These are phyloP conservation scores for Physcomitrellopsis africana DNA, from an alignment of 225 moss, liverwort and hornwort genomes.

Conservation along the genomic window DNA sequence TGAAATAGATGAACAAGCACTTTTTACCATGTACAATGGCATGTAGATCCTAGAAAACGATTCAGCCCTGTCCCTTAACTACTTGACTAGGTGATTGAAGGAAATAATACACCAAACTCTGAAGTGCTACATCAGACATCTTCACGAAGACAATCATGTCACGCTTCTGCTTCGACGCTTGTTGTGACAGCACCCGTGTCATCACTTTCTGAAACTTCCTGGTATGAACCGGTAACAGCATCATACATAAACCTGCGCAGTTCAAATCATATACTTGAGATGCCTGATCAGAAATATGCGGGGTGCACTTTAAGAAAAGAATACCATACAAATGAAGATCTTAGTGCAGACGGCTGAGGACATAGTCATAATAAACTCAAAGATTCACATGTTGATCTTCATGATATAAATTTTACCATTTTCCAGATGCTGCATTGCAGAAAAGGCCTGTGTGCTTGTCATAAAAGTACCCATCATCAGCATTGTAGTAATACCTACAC, in stretches of 20 bases:
- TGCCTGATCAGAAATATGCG: not conserved
- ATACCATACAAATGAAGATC: not conserved
- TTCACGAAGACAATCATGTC: constrained; percentile 21
- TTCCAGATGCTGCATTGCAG: constrained; percentile 81
- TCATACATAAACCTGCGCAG: constrained; percentile 63
- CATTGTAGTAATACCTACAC: constrained; percentile 87
- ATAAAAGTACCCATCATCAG: constrained; percentile 83
- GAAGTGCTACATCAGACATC: constrained; percentile 7
- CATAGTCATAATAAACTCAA: constrained; percentile 6
- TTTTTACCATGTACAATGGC: constrained; percentile 2
- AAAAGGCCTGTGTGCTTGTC: constrained; percentile 80
- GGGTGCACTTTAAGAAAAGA: not conserved
- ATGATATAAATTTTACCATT: constrained; percentile 55
- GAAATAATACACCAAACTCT: constrained; percentile 6
- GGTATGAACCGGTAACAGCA: constrained; percentile 44
- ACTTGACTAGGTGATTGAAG: not conserved
- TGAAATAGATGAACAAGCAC: too few species aligned
- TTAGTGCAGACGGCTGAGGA: not conserved
- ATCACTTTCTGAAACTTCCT: constrained; percentile 54
- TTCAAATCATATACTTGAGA: constrained; percentile 19
- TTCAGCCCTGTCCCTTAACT: constrained; percentile 13
- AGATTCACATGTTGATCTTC: not conserved
- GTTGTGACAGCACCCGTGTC: constrained; percentile 31
- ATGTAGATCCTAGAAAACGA: constrained; percentile 26
- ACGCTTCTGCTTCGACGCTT: constrained; percentile 38